Conservation (phyloP, 2,329 filamentous ascomycete species). For the Aspergillus hortae region DNA sequence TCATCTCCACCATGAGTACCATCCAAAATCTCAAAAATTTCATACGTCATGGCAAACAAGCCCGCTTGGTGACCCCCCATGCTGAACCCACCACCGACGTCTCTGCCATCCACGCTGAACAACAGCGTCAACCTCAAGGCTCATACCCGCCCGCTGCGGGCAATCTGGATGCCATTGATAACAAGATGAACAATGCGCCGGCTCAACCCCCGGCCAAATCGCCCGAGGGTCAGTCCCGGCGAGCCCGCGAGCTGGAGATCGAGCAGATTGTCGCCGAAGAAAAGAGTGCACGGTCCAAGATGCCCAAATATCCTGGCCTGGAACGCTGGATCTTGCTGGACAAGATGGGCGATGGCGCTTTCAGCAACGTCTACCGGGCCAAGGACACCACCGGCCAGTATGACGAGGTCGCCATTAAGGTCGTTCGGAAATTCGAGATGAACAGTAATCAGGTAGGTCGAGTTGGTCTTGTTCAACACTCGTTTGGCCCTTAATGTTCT, state of each 20-base stretch:
- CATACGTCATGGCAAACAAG: conserved; percentile 96
- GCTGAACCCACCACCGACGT: conserved; percentile 62
- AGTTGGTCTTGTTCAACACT: conserved; percentile 17
- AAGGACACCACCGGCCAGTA: conserved; percentile 68
- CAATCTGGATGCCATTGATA: conserved; percentile 60
- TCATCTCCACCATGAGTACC: conserved; percentile 52
- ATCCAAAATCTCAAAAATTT: conserved; percentile 99
- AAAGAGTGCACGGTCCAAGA: conserved; percentile 77
- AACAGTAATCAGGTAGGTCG: conserved; percentile 91
- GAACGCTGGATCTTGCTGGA: conserved; percentile 83
- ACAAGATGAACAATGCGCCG: conserved; percentile 61
- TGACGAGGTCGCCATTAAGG: conserved; percentile 92
- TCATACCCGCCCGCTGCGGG: conserved; percentile 50
- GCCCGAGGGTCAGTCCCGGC: conserved; percentile 59
- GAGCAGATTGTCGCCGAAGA: conserved; percentile 89
- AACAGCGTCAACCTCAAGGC: conserved; percentile 52
- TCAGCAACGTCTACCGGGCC: conserved; percentile 96
- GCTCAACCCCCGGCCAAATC: conserved; percentile 55
- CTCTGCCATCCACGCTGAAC: conserved; percentile 62
- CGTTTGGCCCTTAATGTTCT: conserved; percentile 16
- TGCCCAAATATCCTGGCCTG: conserved; percentile 79
- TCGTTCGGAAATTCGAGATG: conserved; percentile 98
- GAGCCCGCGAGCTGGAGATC: conserved; percentile 59
- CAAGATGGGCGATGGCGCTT: conserved; percentile 98
- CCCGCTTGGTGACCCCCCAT: conserved; percentile 62